phyloP scores from a whole-genome alignment of 2,329 filamentous ascomycete genomes.

The Phyllosticta capitalensis region DNA sequence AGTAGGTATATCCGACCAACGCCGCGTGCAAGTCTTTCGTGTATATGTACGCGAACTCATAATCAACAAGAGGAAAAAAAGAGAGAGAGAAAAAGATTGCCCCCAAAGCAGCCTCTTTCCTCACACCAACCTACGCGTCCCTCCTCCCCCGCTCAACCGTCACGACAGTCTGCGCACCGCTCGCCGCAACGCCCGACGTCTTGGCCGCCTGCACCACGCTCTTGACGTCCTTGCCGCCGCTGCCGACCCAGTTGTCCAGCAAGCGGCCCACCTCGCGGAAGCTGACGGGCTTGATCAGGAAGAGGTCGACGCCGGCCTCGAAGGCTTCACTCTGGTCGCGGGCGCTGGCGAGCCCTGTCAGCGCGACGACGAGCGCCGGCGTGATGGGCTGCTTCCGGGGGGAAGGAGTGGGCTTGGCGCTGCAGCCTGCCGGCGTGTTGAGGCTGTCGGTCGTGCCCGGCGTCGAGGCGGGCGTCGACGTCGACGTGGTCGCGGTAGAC shows the following conservation, averaged over 20 bases:
- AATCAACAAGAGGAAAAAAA: too few species aligned
- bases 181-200: background rate
- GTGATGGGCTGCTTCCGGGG: background rate
- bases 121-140: background rate
- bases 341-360: constrained; percentile 37
- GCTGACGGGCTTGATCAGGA: constrained; percentile 39
- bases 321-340: constrained; percentile 35
- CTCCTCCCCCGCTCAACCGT: too few species aligned
- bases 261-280: constrained; percentile 35
- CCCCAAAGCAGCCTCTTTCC: too few species aligned
- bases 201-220: background rate
- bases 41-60: too few species aligned
- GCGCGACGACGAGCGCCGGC: constrained; percentile 33
- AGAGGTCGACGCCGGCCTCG: constrained; percentile 35
- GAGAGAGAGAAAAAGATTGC: too few species aligned
- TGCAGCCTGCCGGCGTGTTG: background rate
- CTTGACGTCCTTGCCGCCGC: constrained; percentile 11
- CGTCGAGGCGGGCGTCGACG: background rate
- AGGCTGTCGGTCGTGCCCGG: background rate
- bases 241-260: constrained; percentile 25
- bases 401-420: background rate
- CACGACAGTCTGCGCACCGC: background rate
- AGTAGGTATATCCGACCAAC: too few species aligned
- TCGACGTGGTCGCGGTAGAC: background rate
- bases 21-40: too few species aligned